These are phyloP conservation scores for Narthecium ossifragum DNA, from an alignment of 106 monocot species.

Conservation along the genomic window DNA sequence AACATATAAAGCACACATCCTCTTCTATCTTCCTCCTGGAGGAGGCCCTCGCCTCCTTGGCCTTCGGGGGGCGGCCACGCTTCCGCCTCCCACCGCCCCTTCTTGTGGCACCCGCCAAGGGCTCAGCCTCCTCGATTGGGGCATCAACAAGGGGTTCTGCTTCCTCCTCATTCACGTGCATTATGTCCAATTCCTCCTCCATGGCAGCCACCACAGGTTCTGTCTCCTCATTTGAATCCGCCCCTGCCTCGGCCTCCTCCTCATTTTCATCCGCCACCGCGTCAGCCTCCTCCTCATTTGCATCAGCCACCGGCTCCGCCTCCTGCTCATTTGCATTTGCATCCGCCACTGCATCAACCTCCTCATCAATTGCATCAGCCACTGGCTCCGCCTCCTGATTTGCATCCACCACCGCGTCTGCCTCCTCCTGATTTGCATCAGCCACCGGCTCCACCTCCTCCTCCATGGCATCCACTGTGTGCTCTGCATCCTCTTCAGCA, in stretches of 20 bases:
- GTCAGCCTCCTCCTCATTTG: neutral
- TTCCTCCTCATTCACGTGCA: neutral
- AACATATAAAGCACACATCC: conserved; percentile 94
- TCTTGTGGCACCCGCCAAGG: neutral
- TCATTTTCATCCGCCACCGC: neutral
- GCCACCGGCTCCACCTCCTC: neutral
- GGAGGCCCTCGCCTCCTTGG: conserved; percentile 10
- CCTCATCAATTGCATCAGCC: neutral
- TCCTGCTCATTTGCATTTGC: too few relatives aligned
- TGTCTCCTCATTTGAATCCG: neutral
- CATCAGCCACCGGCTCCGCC: too few relatives aligned
- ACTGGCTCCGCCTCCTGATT: neutral
- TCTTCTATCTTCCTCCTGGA: conserved; percentile 48
- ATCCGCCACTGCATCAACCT: neutral
- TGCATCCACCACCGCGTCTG: neutral
- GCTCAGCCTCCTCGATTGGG: neutral
- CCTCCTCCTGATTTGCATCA: neutral
- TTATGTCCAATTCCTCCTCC: neutral
- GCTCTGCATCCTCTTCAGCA: neutral
- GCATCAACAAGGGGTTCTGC: neutral
- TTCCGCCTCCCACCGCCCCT: conserved; percentile 42
- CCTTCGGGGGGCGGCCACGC: conserved; percentile 70
- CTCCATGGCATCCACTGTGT: neutral
- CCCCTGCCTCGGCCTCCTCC: neutral
- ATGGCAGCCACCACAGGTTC: neutral